Evolutionary conservation across 352 stramenopile genomes (phyloP), one percentile per base, ranked within the genome.

Genomic region (Globisporangium spiculum): DNA sequence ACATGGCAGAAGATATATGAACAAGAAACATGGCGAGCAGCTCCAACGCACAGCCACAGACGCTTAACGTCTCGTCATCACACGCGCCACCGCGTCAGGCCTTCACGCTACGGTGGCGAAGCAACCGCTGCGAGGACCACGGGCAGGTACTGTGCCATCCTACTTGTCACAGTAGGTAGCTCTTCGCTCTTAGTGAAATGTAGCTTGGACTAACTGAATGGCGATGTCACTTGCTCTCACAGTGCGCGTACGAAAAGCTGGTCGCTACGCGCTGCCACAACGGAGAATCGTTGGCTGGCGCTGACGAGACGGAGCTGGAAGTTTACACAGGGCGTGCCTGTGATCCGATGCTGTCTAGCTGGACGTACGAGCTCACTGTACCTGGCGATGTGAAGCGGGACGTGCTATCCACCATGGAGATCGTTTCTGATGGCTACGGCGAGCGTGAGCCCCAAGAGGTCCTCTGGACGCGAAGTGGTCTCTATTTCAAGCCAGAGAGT

Each of bases 281-380:
- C 8, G 24, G 38, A 20, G 22, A 18, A 20, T 41, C 54, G 16
- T 8, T 16, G n/a, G 7, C 38, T 38, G 54, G 5, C 1, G 14
- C 6, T 26, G 26, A 24, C 4, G 26, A 5, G 18, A 24, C 10
- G 24, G 27, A 4, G 4, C 26, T 41, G 16, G 3, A 18, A 9
- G 24, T 18, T 7, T 20, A 16, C 4, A n/a, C 27, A 41, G 16
- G 16, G 0, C 8, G 30, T 27, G 20, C 27, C 4, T 60, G 55
- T 34, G 55, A 60, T 46, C 30, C 30, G 30, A 27, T 60, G 55
- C 55, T 60, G 3, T 6, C 20, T 60, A 30, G 20, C 18, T 60
- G 55, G 55, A 60, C 55, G 55, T 60, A 60, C 20, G 55, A 44
- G 55, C 9, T 60, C 30, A 30, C 30, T 18, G 30, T 60, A 8